Evolutionary conservation across 23 red algal species (phyloP).

Genomic region (Gracilaria vermiculophylla): DNA sequence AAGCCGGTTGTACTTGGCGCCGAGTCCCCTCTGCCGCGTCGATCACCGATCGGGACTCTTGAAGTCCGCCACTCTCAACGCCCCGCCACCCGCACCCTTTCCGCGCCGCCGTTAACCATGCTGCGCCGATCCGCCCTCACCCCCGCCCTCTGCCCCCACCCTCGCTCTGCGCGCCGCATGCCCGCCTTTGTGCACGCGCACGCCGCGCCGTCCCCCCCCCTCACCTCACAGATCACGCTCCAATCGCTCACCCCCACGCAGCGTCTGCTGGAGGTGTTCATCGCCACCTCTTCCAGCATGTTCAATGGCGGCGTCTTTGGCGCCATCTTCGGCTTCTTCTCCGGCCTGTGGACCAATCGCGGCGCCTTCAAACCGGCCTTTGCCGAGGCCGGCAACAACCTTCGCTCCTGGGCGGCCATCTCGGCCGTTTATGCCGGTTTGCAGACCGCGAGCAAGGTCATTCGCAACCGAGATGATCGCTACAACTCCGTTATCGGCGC

Average conservation of each 20-base stretch:
- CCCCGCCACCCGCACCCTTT: not conserved
- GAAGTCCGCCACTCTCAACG: not conserved
- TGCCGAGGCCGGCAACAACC: conserved; percentile 60
- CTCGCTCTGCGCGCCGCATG: not conserved
- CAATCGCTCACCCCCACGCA: conserved; percentile 25
- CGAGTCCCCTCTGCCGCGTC: not conserved
- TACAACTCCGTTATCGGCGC: conserved; percentile 84
- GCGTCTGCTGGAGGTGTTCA: conserved; percentile 38
- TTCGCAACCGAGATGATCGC: conserved; percentile 68
- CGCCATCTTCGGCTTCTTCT: conserved; percentile 82
- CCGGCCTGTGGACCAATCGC: conserved; percentile 58
- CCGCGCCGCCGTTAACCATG: not conserved
- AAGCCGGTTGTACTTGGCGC: not conserved
- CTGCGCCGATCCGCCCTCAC: not conserved
- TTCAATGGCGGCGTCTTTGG: conserved; percentile 83
- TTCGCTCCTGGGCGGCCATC: conserved; percentile 79
- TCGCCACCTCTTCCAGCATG: conserved; percentile 60
- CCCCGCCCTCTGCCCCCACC: not conserved
- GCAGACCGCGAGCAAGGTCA: conserved; percentile 75
- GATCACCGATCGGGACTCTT: not conserved
- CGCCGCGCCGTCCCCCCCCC: not conserved
- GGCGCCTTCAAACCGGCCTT: conserved; percentile 51
- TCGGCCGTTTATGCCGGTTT: conserved; percentile 79
- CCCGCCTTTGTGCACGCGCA: not conserved
- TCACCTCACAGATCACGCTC: conserved; percentile 31